phyloP scores from a whole-genome alignment of 768 basidiomycete species.

The Cyclocybe cylindracea region DNA sequence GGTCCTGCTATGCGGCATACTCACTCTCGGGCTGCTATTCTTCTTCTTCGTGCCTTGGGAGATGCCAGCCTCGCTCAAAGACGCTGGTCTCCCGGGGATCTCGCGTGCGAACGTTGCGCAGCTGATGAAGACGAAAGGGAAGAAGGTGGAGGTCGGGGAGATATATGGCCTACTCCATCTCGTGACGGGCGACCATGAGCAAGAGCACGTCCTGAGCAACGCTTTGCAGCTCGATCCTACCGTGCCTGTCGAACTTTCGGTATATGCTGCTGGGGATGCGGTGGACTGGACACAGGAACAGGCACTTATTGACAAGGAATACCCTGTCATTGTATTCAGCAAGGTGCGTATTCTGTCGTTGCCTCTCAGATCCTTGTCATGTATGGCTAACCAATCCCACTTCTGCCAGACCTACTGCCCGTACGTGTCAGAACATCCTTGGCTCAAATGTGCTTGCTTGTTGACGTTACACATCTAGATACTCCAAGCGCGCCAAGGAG shows the following conservation, averaged over 20 bases:
- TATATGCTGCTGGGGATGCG: conserved; percentile 53
- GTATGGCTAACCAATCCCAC: neutral
- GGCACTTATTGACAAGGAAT: conserved; percentile 41
- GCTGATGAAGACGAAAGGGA: conserved; percentile 29
- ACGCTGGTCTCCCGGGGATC: conserved; percentile 29
- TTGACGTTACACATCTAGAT: conserved; percentile 35
- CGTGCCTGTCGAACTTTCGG: conserved; percentile 46
- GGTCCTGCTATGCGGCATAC: conserved; percentile 37
- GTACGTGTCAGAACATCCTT: conserved; percentile 45
- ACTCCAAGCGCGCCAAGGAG: conserved; percentile 60
- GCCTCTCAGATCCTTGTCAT: neutral
- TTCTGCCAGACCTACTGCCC: conserved; percentile 66
- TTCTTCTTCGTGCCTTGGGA: conserved; percentile 47
- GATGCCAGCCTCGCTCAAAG: conserved; percentile 35
- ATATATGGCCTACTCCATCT: conserved; percentile 74
- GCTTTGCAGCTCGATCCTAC: conserved; percentile 45
- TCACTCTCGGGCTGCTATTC: conserved; percentile 38
- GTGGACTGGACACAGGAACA: conserved; percentile 48
- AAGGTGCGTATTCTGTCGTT: conserved; percentile 50
- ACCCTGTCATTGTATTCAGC: conserved; percentile 79
- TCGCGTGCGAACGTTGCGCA: conserved; percentile 42
- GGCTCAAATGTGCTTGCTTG: neutral
- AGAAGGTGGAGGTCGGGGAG: conserved; percentile 45
- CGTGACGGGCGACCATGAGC: conserved; percentile 48
- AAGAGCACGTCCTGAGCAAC: conserved; percentile 41